A percentile compares a stretch with the other conserved stretches of the same genome.
phyloP scores from a whole-genome alignment of 129 eudicot genomes.

The Flaveria sonorensis region DNA sequence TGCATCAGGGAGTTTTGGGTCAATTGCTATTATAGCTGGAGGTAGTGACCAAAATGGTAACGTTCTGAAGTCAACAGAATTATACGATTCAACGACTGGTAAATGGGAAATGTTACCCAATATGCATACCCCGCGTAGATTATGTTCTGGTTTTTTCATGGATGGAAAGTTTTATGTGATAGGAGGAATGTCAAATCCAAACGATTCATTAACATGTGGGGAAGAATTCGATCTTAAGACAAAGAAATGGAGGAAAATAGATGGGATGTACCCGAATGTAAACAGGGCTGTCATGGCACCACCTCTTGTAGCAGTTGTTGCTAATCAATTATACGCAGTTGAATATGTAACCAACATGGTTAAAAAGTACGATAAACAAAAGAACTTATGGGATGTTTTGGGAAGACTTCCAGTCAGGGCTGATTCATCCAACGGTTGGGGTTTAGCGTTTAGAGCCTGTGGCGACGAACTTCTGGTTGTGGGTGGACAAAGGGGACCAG shows the following conservation, averaged over 20 bases:
- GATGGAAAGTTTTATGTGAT: conserved; percentile 67
- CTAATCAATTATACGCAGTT: conserved; percentile 58
- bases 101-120: conserved; percentile 62
- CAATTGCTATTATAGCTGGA: conserved; percentile 70
- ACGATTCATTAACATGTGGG: conserved; percentile 62
- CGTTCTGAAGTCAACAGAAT: conserved; percentile 58
- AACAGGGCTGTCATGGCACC: conserved; percentile 72
- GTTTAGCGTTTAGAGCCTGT: conserved; percentile 66
- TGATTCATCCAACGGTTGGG: conserved; percentile 72
- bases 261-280: conserved; percentile 61
- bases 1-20: conserved; percentile 61
- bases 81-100: conserved; percentile 54
- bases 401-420: conserved; percentile 71
- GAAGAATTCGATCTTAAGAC: conserved; percentile 59
- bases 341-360: conserved; percentile 57
- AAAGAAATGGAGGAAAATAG: conserved; percentile 54
- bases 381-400: conserved; percentile 58
- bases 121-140: conserved; percentile 60
- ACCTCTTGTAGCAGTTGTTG: conserved; percentile 79
- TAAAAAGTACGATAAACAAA: conserved; percentile 56
- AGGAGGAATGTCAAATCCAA: conserved; percentile 64
- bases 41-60: conserved; percentile 70
- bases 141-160: conserved; percentile 73
- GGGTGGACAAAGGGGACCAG: conserved; percentile 78
- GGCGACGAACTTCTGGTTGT: conserved; percentile 60